Evolutionary conservation across 2,329 filamentous ascomycete genomes (phyloP), one percentile per base, ranked within the genome.

Genomic region (Colletotrichum tanaceti): DNA sequence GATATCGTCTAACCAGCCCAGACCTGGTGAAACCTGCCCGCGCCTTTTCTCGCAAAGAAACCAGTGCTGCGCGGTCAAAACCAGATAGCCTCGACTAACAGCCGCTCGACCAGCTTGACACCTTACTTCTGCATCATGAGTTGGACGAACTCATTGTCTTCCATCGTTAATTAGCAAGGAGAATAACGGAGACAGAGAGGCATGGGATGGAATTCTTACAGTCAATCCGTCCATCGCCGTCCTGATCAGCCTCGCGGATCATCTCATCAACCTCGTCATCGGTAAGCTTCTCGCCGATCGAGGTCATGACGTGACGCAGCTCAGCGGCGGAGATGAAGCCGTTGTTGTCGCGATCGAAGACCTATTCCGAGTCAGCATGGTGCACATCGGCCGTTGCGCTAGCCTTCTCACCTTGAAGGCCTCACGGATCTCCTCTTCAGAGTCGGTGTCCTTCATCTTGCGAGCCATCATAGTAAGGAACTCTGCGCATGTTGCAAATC

Each of bases 391-490:
- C 4, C 13, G 39, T 38, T 41, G 28, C 35, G 18, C 28, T 4
- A 32, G 43, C 35, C 14, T 24, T n/a, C 69, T 71, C 62, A 93
- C 91, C 87, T 94, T 94, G 88, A 95, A 95, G 16, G 92, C 92
- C 81, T 95, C 93, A 75, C 93, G 89, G 75, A 96, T 96, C 80
- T 96, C 93, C 83, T 96, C 93, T 82, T 96, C 93, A 57, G 92
- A 95, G 78, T 96, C 93, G 74, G 93, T 96, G 77, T 95, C 93
- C 86, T 95, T 95, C 93, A 96, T 96, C 85, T 96, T 96, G 77
- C 93, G 89, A 70, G 93, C 93, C 93, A 96, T 96, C 93, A 96
- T 96, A 72, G 93, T 96, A 71, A 96, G 85, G 82, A 96, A 96
- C 79, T 96, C 93, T 95, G n/a, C 24, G 44, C 38, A 73, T 61